A percentile compares a stretch with the other conserved stretches of the same genome.
These are phyloP conservation scores for Thymus quinquecostatus DNA, from an alignment of 257 asterid species.

Conservation along the genomic window DNA sequence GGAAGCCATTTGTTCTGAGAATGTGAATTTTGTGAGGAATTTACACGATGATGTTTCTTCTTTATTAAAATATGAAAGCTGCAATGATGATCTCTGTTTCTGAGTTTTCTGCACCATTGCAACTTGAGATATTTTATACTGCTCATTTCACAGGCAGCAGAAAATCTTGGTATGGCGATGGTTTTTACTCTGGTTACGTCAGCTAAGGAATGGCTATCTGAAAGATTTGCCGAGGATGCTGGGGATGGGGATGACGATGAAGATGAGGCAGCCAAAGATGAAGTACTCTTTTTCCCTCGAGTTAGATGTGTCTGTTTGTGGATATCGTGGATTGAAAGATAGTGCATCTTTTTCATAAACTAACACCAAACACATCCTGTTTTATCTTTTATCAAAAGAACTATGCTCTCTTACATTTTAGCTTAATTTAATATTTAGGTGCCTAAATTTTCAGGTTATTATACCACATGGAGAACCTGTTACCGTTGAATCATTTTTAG, in stretches of 20 bases:
- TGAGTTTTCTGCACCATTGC: neutral
- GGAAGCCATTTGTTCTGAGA: neutral
- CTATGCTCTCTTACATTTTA: neutral
- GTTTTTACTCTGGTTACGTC: conserved; percentile 85
- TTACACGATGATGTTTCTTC: conserved; percentile 1
- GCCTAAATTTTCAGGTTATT: conserved; percentile 63
- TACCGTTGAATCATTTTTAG: conserved; percentile 87
- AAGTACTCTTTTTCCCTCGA: conserved; percentile 45
- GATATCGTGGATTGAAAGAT: neutral
- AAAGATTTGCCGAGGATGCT: conserved; percentile 73
- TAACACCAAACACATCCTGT: conserved; percentile 2
- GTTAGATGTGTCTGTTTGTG: conserved; percentile 15
- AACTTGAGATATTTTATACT: conserved; percentile 20
- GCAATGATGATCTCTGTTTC: conserved; percentile 11
- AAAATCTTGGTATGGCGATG: conserved; percentile 98
- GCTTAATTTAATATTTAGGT: conserved; percentile 32
- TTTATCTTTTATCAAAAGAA: neutral
- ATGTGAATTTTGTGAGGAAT: conserved; percentile 10
- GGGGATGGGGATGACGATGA: conserved; percentile 55
- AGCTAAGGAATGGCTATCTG: conserved; percentile 97
- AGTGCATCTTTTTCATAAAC: neutral
- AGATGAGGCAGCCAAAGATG: conserved; percentile 75
- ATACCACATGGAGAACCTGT: conserved; percentile 99
- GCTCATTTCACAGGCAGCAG: conserved; percentile 62
- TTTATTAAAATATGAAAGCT: neutral